These are phyloP conservation scores for Meripilus lineatus DNA, from an alignment of 1,284 basidiomycete species.

Conservation along the genomic window DNA sequence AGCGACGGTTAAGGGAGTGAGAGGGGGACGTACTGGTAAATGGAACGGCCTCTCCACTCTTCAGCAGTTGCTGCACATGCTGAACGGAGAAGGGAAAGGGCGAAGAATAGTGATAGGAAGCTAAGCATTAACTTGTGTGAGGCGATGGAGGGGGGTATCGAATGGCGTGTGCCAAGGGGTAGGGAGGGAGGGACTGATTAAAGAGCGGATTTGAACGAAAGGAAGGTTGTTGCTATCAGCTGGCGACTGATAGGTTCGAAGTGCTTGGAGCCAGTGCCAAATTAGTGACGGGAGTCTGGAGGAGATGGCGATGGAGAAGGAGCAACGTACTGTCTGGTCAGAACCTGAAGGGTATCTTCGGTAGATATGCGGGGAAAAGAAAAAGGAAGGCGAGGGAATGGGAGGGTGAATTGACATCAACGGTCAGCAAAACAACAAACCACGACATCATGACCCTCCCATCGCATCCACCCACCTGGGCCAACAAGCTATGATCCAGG, in stretches of 20 bases:
- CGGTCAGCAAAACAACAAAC: too few relatives aligned
- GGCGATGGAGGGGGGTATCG: conserved; percentile 2
- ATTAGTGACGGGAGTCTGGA: too few relatives aligned
- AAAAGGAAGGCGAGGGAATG: neutral
- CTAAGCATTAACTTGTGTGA: conserved; percentile 10
- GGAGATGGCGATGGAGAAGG: too few relatives aligned
- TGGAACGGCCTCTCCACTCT: conserved; percentile 36
- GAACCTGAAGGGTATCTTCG: conserved; percentile 2
- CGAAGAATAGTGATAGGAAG: conserved; percentile 15
- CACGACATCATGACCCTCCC: too few relatives aligned
- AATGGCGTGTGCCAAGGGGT: neutral
- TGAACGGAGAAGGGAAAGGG: conserved; percentile 20
- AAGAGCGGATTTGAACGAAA: conserved; percentile 10
- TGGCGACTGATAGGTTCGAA: conserved; percentile 1
- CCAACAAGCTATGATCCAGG: too few relatives aligned
- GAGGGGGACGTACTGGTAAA: conserved; percentile 32
- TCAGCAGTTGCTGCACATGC: conserved; percentile 33
- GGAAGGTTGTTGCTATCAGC: conserved; percentile 11
- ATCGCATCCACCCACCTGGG: too few relatives aligned
- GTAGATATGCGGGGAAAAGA: too few relatives aligned
- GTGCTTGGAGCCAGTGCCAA: neutral
- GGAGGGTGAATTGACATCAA: neutral
- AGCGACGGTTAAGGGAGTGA: neutral
- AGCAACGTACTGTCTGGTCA: neutral
- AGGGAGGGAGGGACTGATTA: conserved; percentile 4